Conservation (phyloP, 2,329 filamentous ascomycete species). For the Whalleya microplaca region DNA sequence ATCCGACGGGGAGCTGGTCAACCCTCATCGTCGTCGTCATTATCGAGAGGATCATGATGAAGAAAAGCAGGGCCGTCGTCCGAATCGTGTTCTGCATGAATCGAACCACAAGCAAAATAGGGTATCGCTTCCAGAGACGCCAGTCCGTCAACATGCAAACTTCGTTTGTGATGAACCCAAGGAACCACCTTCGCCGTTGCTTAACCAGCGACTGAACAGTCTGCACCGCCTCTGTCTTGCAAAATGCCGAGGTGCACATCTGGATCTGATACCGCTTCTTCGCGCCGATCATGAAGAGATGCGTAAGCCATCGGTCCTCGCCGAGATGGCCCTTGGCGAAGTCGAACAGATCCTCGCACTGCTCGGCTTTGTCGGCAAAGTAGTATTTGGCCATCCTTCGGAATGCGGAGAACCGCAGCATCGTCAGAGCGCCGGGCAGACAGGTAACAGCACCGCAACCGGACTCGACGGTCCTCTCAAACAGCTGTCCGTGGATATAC, state of each 20-base stretch:
- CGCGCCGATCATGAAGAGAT: constrained; percentile 98
- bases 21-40: constrained; percentile 82
- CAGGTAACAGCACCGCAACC: constrained; percentile 94
- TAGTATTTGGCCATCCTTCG: constrained; percentile 97
- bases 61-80: constrained; percentile 91
- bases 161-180: constrained; percentile 97
- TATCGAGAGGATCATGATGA: constrained; percentile 88
- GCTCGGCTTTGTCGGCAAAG: constrained; percentile 94
- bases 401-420: constrained; percentile 94
- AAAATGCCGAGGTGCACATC: constrained; percentile 97
- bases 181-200: constrained; percentile 93
- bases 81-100: constrained; percentile 97
- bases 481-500: constrained; percentile 95
- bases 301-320: constrained; percentile 95
- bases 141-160: constrained; percentile 97
- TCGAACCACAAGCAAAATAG: constrained; percentile 80
- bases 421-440: constrained; percentile 91
- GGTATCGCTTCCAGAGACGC: constrained; percentile 89
- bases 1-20: constrained; percentile 82
- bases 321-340: constrained; percentile 95
- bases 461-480: constrained; percentile 93
- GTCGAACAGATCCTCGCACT: constrained; percentile 94
- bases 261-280: constrained; percentile 94
- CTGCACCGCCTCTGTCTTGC: constrained; percentile 96
- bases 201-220: constrained; percentile 85